phyloP scores from a whole-genome alignment of 257 asterid species.

The Penstemon newberryi region DNA sequence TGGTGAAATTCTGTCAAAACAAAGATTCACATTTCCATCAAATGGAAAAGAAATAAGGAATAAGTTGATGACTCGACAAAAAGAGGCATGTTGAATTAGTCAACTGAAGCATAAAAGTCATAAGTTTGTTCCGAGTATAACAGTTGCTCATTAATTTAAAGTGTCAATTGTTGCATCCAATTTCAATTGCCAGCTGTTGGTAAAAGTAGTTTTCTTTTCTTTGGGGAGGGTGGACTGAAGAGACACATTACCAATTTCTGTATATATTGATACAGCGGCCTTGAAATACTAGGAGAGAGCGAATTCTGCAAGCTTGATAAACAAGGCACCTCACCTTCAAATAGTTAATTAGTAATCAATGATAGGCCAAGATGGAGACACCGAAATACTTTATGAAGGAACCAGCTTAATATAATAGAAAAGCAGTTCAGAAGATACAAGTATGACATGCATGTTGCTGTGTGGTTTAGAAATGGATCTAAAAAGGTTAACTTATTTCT shows the following conservation, averaged over 20 bases:
- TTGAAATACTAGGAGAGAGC: constrained; percentile 42
- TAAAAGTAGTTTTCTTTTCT: constrained; percentile 7
- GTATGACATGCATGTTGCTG: background rate
- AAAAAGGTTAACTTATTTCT: background rate
- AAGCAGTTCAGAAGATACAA: background rate
- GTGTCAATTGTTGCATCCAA: background rate
- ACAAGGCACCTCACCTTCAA: constrained; percentile 55
- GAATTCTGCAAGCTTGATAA: constrained; percentile 40
- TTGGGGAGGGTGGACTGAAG: background rate
- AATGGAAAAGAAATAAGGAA: constrained; percentile 4
- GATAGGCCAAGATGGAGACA: constrained; percentile 4
- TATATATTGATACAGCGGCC: constrained; percentile 50
- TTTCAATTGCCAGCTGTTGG: background rate
- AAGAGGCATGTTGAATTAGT: constrained; percentile 6
- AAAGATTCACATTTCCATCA: constrained; percentile 11
- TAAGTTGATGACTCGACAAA: background rate
- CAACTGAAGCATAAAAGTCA: background rate
- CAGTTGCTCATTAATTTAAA: background rate
- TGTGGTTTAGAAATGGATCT: background rate
- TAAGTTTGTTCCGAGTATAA: background rate
- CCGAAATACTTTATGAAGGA: constrained; percentile 13
- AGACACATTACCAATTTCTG: constrained; percentile 56
- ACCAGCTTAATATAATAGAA: background rate
- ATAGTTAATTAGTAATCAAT: constrained; percentile 18
- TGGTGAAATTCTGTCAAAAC: constrained; percentile 61